Percentiles rank a stretch among this genome's conserved stretches.
Evolutionary conservation across 2,329 filamentous ascomycete species (phyloP).

Genomic region (Hypoxylon sp.): DNA sequence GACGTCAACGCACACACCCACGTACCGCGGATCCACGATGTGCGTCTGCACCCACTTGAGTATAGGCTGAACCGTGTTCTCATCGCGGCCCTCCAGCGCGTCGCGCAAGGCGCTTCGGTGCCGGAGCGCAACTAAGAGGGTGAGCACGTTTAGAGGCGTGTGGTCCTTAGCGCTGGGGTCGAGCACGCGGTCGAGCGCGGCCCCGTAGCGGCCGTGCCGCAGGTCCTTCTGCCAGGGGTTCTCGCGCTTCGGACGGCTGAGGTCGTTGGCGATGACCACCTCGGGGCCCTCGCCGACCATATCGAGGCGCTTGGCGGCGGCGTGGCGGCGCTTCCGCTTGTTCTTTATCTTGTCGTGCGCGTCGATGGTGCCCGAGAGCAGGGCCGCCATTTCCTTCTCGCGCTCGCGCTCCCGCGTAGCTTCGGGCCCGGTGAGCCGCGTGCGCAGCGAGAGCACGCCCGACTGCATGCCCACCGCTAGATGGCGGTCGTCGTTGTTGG

Average conservation of each 20-base stretch:
- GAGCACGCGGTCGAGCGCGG: conserved; percentile 85
- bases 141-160: conserved; percentile 76
- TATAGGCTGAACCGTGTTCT: conserved; percentile 84
- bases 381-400: conserved; percentile 86
- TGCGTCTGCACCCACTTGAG: conserved; percentile 86
- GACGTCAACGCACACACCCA: conserved; percentile 85
- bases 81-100: conserved; percentile 85
- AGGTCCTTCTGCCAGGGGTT: conserved; percentile 86
- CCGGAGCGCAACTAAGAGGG: conserved; percentile 84
- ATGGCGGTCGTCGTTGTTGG: conserved; percentile 85
- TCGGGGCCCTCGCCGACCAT: conserved; percentile 88
- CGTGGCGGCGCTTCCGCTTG: conserved; percentile 74
- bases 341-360: conserved; percentile 80
- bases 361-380: conserved; percentile 83
- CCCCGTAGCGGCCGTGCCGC: conserved; percentile 81
- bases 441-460: conserved; percentile 90
- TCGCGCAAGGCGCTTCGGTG: conserved; percentile 88
- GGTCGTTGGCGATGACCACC: conserved; percentile 86
- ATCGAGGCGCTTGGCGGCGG: conserved; percentile 73
- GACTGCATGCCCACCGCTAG: conserved; percentile 95
- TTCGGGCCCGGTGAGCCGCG: conserved; percentile 86
- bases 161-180: conserved; percentile 66
- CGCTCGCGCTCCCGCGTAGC: conserved; percentile 82
- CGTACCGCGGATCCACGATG: conserved; percentile 86
- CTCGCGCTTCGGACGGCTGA: conserved; percentile 61